Conservation (phyloP, 345 rosid genomes). For the Citropsis articulata region DNA sequence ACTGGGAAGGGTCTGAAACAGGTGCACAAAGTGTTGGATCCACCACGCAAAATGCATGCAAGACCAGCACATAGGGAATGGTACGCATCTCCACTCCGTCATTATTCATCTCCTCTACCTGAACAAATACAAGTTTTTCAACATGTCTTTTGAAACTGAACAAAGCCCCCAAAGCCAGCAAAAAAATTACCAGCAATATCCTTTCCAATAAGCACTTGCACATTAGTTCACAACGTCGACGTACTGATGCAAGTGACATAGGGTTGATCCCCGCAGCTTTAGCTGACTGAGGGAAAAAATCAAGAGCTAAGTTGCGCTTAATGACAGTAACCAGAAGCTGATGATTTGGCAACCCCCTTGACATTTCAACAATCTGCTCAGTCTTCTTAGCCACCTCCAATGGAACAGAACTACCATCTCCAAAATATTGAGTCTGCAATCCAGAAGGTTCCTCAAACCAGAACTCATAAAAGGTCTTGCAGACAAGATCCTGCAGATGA, state of each 20-base stretch:
- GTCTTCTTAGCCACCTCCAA: constrained; percentile 85
- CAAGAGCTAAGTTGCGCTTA: constrained; percentile 89
- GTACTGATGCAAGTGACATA: constrained; percentile 75
- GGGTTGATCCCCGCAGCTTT: constrained; percentile 98
- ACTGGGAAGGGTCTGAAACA: constrained; percentile 85
- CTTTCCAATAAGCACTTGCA: constrained; percentile 94
- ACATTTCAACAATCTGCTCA: constrained; percentile 92
- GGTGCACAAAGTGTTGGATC: constrained; percentile 94
- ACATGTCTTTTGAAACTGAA: constrained; percentile 15
- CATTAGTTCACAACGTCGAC: constrained; percentile 92
- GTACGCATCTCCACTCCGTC: constrained; percentile 60
- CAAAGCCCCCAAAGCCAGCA: constrained; percentile 8
- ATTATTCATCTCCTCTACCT: constrained; percentile 86
- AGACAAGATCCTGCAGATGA: constrained; percentile 79
- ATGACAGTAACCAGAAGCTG: constrained; percentile 86
- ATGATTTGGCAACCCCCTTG: constrained; percentile 72
- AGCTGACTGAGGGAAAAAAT: constrained; percentile 88
- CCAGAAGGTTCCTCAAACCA: constrained; percentile 98
- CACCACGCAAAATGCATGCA: constrained; percentile 94
- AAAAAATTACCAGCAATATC: constrained; percentile 76
- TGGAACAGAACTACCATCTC: constrained; percentile 90
- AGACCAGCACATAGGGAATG: constrained; percentile 78
- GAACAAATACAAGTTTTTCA: constrained; percentile 20
- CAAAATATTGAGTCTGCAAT: constrained; percentile 55
- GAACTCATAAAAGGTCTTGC: constrained; percentile 97